Evolutionary conservation across 2,329 filamentous ascomycete genomes (phyloP).

Genomic region (Fusarium denticulatum): DNA sequence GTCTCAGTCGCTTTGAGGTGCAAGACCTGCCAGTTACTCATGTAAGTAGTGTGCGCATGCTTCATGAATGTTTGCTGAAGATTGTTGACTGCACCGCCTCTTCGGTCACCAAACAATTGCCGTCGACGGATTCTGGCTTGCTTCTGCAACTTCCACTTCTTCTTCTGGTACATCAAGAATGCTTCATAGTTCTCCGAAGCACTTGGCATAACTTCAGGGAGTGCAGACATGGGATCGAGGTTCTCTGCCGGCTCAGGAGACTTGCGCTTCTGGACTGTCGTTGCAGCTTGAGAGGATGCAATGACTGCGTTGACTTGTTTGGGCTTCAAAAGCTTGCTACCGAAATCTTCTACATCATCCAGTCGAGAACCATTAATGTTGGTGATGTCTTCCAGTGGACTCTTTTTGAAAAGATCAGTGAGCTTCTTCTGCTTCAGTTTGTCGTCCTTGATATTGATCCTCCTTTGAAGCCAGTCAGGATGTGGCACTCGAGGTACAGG

Average conservation of each 20-base stretch:
- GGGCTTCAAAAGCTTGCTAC: slow-evolving; percentile 72
- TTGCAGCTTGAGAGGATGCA: slow-evolving; percentile 62
- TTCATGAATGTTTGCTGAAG: slow-evolving; percentile 83
- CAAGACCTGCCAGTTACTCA: slow-evolving; percentile 93
- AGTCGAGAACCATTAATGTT: slow-evolving; percentile 66
- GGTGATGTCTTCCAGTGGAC: slow-evolving; percentile 77
- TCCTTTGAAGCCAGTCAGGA: slow-evolving; percentile 94
- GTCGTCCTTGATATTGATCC: slow-evolving; percentile 96
- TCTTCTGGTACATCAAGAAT: slow-evolving; percentile 94
- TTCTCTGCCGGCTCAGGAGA: slow-evolving; percentile 74
- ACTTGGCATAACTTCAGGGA: slow-evolving; percentile 85
- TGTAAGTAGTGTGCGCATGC: slow-evolving; percentile 89
- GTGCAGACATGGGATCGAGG: slow-evolving; percentile 80
- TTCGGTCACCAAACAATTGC: slow-evolving; percentile 91
- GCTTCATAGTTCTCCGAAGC: slow-evolving; percentile 87
- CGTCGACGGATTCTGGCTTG: slow-evolving; percentile 85
- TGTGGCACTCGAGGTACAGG: slow-evolving; percentile 93
- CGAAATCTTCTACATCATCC: slow-evolving; percentile 85
- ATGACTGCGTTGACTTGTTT: slow-evolving; percentile 66
- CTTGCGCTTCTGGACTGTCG: slow-evolving; percentile 73
- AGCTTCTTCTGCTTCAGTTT: slow-evolving; percentile 99
- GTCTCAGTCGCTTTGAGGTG: slow-evolving; percentile 85
- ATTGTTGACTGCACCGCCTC: slow-evolving; percentile 60
- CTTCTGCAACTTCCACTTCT: slow-evolving; percentile 98
- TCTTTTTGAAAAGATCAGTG: slow-evolving; percentile 80